Percentiles rank a stretch among this genome's conserved stretches.
phyloP scores from a whole-genome alignment of 805 yeast species.

The Candida ficus region DNA sequence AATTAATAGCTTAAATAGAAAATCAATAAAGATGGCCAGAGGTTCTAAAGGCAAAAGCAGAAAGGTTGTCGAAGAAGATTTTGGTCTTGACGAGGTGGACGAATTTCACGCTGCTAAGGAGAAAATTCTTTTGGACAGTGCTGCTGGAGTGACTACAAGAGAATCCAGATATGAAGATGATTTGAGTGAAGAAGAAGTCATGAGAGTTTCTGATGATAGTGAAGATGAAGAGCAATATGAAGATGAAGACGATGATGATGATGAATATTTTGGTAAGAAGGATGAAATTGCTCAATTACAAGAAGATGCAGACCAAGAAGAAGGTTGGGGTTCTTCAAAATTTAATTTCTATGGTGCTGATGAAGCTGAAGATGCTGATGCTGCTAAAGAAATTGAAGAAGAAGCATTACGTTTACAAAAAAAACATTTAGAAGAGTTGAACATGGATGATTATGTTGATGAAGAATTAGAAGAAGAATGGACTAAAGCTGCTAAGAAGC shows the following conservation, averaged over 20 bases:
- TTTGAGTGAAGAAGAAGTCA: slow-evolving; percentile 42
- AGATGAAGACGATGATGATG: slow-evolving; percentile 26
- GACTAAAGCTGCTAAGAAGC: slow-evolving; percentile 53
- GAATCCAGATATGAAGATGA: slow-evolving; percentile 32
- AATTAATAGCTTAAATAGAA: neutral
- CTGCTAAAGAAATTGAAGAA: slow-evolving; percentile 70
- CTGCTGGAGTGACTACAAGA: slow-evolving; percentile 40
- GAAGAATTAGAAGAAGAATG: slow-evolving; percentile 80
- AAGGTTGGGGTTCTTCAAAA: slow-evolving; percentile 42
- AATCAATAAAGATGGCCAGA: slow-evolving; percentile 12
- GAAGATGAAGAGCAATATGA: slow-evolving; percentile 40
- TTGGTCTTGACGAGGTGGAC: slow-evolving; percentile 64
- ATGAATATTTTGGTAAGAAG: slow-evolving; percentile 28
- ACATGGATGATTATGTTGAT: slow-evolving; percentile 70
- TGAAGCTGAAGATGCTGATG: slow-evolving; percentile 56
- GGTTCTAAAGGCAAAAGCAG: slow-evolving; percentile 9
- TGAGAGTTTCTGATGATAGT: slow-evolving; percentile 39
- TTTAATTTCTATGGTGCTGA: slow-evolving; percentile 50
- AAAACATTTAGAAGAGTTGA: slow-evolving; percentile 68
- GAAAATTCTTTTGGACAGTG: slow-evolving; percentile 44
- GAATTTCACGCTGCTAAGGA: slow-evolving; percentile 59
- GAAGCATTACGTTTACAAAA: slow-evolving; percentile 88
- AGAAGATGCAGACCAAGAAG: slow-evolving; percentile 34
- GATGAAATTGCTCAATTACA: slow-evolving; percentile 23
- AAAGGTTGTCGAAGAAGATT: slow-evolving; percentile 25